Evolutionary conservation across 768 basidiomycete species (phyloP).

Genomic region (Leccinum subtestaceum): DNA sequence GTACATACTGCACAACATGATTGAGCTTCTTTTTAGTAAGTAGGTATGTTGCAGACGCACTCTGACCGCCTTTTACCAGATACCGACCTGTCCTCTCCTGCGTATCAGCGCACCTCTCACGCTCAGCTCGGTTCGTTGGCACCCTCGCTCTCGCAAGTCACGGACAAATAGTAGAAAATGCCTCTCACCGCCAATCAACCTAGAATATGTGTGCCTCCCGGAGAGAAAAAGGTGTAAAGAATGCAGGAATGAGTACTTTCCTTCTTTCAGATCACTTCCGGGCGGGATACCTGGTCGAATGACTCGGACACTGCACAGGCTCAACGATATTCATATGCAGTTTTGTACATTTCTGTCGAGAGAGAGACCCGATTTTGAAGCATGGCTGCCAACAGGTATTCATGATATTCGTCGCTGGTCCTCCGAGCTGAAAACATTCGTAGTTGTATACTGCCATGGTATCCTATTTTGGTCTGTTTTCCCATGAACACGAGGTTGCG

Average conservation of each 20-base stretch:
- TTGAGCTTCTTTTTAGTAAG: no score
- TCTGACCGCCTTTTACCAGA: no score
- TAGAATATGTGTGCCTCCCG: no score
- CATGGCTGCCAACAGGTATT: conserved; percentile 68
- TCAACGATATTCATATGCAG: conserved; percentile 57
- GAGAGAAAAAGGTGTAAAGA: conserved; percentile 30
- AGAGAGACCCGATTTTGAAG: conserved; percentile 58
- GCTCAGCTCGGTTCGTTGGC: no score
- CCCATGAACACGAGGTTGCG: conserved; percentile 66
- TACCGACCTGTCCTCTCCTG: no score
- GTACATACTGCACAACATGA: no score
- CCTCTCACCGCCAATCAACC: no score
- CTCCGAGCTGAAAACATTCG: conserved; percentile 75
- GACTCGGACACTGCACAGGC: conserved; percentile 49
- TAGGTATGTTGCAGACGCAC: no score
- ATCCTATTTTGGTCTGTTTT: conserved; percentile 69
- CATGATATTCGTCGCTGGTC: conserved; percentile 49
- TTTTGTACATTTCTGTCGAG: conserved; percentile 74
- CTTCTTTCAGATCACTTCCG: conserved; percentile 36
- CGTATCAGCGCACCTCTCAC: no score
- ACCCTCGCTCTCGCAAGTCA: no score
- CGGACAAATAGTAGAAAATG: no score
- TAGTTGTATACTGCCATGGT: conserved; percentile 67
- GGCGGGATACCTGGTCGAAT: conserved; percentile 56
- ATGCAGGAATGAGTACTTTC: conserved; percentile 58